Percentiles rank a stretch among this genome's conserved stretches.
Evolutionary conservation across 2,329 filamentous ascomycete genomes (phyloP).

Genomic region (Diaporthe citri): DNA sequence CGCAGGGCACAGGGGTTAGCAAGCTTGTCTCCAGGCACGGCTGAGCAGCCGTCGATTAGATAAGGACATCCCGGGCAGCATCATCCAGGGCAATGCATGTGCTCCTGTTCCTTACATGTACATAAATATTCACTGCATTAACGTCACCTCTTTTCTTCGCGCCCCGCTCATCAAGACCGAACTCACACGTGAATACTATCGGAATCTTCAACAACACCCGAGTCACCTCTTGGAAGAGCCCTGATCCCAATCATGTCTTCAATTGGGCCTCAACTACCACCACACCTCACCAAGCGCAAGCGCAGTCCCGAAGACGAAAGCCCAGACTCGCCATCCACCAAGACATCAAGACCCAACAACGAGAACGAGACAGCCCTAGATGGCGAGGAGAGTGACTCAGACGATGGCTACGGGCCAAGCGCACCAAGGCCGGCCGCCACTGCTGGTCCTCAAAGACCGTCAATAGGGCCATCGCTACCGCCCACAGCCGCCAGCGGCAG

Average conservation of each 20-base stretch:
- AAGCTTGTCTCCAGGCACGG: neutral
- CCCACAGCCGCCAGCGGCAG: constrained; percentile 9
- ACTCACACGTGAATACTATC: neutral
- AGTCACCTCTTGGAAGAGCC: constrained; percentile 20
- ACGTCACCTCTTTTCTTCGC: neutral
- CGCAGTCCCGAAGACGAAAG: constrained; percentile 59
- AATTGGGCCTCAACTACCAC: constrained; percentile 78
- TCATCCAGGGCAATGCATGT: neutral
- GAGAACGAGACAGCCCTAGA: constrained; percentile 61
- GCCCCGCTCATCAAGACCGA: neutral
- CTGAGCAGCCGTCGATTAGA: neutral
- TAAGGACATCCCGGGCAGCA: constrained; percentile 2
- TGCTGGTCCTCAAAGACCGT: constrained; percentile 36
- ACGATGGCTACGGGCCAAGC: constrained; percentile 58
- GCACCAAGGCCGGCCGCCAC: constrained; percentile 43
- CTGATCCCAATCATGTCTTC: constrained; percentile 67
- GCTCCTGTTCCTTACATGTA: constrained; percentile 8
- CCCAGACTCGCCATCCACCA: constrained; percentile 58
- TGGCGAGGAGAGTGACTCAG: constrained; percentile 52
- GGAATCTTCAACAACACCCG: neutral
- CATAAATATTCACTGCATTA: neutral
- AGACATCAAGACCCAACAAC: constrained; percentile 63
- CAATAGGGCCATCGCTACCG: constrained; percentile 46
- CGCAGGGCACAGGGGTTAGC: constrained; percentile 6
- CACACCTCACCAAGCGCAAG: constrained; percentile 75